phyloP scores from a whole-genome alignment of 2,329 filamentous ascomycete species.

The Seiridium unicorne region DNA sequence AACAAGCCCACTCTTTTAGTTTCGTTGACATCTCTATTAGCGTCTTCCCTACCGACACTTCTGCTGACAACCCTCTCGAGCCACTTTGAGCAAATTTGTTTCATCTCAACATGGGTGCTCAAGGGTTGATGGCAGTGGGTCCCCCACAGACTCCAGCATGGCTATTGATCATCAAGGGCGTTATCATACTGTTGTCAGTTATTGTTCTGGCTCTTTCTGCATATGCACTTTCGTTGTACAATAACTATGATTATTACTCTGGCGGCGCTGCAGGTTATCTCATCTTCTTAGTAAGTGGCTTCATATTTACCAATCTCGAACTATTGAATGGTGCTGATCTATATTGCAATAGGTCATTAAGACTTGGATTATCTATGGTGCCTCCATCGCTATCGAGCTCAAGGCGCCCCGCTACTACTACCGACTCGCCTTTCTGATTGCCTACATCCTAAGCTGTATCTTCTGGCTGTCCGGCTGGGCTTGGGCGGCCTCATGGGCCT shows the following conservation, averaged over 20 bases:
- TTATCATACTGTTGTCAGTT: slow-evolving; percentile 37
- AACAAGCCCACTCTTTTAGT: too few species aligned
- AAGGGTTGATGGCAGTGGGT: slow-evolving; percentile 34
- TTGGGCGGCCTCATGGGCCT: slow-evolving; percentile 37
- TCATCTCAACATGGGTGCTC: slow-evolving; percentile 14
- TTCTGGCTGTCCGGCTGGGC: slow-evolving; percentile 44
- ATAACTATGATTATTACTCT: slow-evolving; percentile 15
- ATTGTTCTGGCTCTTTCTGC: slow-evolving; percentile 37
- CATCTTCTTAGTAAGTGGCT: slow-evolving; percentile 42
- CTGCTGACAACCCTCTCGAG: too few species aligned
- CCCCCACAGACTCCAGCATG: slow-evolving; percentile 32
- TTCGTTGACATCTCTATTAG: too few species aligned
- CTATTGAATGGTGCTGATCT: slow-evolving; percentile 13
- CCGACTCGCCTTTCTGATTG: slow-evolving; percentile 34
- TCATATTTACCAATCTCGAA: slow-evolving; percentile 3
- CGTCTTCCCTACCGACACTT: too few species aligned
- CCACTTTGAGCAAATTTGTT: neutral
- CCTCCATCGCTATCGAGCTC: slow-evolving; percentile 33
- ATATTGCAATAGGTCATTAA: slow-evolving; percentile 32
- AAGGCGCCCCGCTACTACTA: slow-evolving; percentile 35
- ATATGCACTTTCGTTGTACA: slow-evolving; percentile 36
- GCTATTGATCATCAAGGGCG: slow-evolving; percentile 35
- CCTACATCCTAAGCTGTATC: slow-evolving; percentile 34
- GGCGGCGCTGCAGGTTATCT: slow-evolving; percentile 39
- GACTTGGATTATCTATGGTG: slow-evolving; percentile 39